These are phyloP conservation scores for Vinca minor DNA, from an alignment of 257 asterid species.

Conservation along the genomic window DNA sequence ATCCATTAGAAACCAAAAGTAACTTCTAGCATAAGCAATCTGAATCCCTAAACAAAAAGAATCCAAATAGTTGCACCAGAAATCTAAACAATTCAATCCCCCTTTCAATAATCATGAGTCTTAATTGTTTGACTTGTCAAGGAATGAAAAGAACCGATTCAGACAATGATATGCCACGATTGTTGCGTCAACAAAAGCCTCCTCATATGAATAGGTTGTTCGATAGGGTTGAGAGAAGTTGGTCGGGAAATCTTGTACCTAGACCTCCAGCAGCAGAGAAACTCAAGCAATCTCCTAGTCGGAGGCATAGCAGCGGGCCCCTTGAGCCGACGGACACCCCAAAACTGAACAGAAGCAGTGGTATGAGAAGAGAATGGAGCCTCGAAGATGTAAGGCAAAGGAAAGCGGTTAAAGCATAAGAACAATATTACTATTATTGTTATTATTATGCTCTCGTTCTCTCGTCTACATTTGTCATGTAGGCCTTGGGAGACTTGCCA, in stretches of 20 bases:
- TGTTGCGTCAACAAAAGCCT: conserved; percentile 1
- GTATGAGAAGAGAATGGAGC: conserved; percentile 48
- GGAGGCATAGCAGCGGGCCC: conserved; percentile 11
- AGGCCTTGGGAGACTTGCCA: background rate
- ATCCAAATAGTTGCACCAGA: background rate
- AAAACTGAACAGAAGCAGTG: conserved; percentile 34
- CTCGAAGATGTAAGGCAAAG: conserved; percentile 26
- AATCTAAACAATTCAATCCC: background rate
- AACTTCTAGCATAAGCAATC: too few relatives aligned
- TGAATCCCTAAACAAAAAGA: background rate
- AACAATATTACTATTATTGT: too few relatives aligned
- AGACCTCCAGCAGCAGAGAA: background rate
- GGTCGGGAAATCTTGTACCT: conserved; percentile 35
- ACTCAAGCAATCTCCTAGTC: background rate
- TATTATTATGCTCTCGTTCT: background rate
- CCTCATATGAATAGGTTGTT: conserved; percentile 14
- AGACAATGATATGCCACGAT: conserved; percentile 1
- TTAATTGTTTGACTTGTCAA: conserved; percentile 18
- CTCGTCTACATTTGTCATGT: too few relatives aligned
- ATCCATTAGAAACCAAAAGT: background rate
- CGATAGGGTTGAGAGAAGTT: conserved; percentile 28
- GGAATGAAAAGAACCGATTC: conserved; percentile 15
- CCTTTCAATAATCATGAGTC: conserved; percentile 11
- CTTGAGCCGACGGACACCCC: conserved; percentile 9
- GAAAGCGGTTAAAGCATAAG: background rate